Conservation (phyloP, 2,329 filamentous ascomycete species). For the Periconia sp. region DNA sequence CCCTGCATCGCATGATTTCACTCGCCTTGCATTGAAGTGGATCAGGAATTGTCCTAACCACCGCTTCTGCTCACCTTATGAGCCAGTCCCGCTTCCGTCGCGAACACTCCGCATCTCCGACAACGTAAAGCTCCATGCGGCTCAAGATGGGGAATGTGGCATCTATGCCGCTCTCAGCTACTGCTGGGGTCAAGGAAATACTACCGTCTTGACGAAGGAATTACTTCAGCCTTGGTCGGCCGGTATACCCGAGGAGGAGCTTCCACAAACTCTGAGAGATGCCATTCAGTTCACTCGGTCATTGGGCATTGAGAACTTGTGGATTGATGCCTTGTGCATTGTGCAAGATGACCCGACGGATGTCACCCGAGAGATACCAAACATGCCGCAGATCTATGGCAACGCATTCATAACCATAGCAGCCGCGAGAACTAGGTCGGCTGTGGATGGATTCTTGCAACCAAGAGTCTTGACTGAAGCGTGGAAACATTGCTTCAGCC, state of each 20-base stretch:
- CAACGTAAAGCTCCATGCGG: neutral
- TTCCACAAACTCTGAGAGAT: constrained; percentile 8
- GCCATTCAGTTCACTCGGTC: constrained; percentile 3
- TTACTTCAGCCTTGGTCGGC: too few species aligned
- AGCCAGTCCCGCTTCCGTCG: too few species aligned
- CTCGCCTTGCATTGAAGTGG: too few species aligned
- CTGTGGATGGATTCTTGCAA: too few species aligned
- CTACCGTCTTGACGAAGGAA: neutral
- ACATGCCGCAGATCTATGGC: constrained; percentile 5
- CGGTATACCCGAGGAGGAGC: neutral
- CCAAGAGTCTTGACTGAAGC: too few species aligned
- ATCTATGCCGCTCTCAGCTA: neutral
- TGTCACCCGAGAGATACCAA: neutral
- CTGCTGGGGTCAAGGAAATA: constrained; percentile 5
- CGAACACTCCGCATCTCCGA: too few species aligned
- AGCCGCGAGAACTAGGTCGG: too few species aligned
- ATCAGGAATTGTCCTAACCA: too few species aligned
- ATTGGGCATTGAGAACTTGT: constrained; percentile 6
- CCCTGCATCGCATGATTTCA: too few species aligned
- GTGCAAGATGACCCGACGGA: constrained; percentile 9
- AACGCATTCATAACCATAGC: constrained; percentile 4
- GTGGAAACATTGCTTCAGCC: too few species aligned
- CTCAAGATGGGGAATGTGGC: neutral
- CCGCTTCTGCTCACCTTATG: too few species aligned
- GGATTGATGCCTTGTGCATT: constrained; percentile 10